A percentile compares a stretch with the other conserved stretches of the same genome.
These are phyloP conservation scores for Pestalotiopsis sp. DNA, from an alignment of 2,329 filamentous ascomycete genomes.

Conservation along the genomic window DNA sequence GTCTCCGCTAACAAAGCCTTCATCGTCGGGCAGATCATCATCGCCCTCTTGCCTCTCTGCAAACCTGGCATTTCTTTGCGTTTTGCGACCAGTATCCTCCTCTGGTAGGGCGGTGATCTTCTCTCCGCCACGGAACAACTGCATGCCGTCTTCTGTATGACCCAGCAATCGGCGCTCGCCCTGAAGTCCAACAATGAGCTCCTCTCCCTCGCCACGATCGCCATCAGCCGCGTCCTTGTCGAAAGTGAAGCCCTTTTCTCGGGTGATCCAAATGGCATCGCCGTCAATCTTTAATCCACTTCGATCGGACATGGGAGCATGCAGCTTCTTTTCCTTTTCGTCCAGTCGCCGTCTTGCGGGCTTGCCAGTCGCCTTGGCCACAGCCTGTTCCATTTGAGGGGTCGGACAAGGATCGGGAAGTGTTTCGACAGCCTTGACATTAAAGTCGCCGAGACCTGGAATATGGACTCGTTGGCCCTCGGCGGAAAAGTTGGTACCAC, in stretches of 20 bases:
- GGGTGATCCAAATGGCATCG: constrained; percentile 88
- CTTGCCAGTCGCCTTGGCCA: constrained; percentile 84
- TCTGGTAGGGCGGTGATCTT: constrained; percentile 63
- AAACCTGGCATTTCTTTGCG: constrained; percentile 58
- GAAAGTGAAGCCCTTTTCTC: constrained; percentile 76
- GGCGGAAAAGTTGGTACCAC: constrained; percentile 91
- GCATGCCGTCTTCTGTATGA: constrained; percentile 78
- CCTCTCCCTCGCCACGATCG: constrained; percentile 90
- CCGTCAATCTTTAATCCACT: constrained; percentile 95
- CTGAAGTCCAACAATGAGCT: constrained; percentile 90
- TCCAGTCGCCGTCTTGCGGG: constrained; percentile 78
- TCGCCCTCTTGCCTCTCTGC: constrained; percentile 61
- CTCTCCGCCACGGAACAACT: constrained; percentile 81
- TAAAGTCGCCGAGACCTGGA: constrained; percentile 88
- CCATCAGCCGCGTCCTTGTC: constrained; percentile 65
- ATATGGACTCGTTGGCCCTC: constrained; percentile 87
- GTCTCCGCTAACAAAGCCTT: constrained; percentile 58
- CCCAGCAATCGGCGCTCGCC: constrained; percentile 81
- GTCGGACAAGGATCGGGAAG: constrained; percentile 95
- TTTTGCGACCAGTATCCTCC: constrained; percentile 65
- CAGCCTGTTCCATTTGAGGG: constrained; percentile 83
- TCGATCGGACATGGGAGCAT: constrained; percentile 97
- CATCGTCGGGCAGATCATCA: constrained; percentile 50
- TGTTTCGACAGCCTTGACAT: constrained; percentile 80
- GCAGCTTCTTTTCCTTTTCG: constrained; percentile 95